Evolutionary conservation across 192 early-diverging fungal species (phyloP).

Genomic region (Spizellomyces sp.): DNA sequence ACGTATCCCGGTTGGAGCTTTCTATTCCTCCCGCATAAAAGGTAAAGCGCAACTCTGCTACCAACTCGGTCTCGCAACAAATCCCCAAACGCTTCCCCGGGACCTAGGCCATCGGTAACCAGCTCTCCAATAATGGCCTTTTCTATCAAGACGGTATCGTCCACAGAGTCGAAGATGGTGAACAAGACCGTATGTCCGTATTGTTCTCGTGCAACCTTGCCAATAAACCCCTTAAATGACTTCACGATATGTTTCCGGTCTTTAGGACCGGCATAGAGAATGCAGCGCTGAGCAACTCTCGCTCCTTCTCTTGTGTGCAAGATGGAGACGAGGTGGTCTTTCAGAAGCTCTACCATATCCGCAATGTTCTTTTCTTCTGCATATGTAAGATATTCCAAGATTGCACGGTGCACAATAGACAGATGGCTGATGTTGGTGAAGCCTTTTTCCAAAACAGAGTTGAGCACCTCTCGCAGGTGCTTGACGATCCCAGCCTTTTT

Average conservation of each 20-base stretch:
- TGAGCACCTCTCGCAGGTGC: constrained; percentile 69
- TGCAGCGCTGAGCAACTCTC: constrained; percentile 77
- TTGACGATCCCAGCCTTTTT: constrained; percentile 75
- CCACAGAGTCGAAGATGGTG: constrained; percentile 80
- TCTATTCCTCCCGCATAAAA: constrained; percentile 76
- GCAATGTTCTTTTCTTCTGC: constrained; percentile 63
- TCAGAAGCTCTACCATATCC: constrained; percentile 75
- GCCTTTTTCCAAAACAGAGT: constrained; percentile 80
- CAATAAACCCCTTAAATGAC: constrained; percentile 77
- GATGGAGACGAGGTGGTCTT: constrained; percentile 82
- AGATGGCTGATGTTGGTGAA: constrained; percentile 62
- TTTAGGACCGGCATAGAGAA: constrained; percentile 80
- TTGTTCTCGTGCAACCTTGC: constrained; percentile 84
- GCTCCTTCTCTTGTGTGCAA: constrained; percentile 93
- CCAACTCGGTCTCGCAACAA: constrained; percentile 76
- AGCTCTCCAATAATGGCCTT: constrained; percentile 72
- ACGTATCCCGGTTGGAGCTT: constrained; percentile 73
- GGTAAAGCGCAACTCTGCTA: constrained; percentile 77
- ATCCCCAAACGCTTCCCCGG: constrained; percentile 40
- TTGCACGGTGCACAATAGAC: constrained; percentile 82
- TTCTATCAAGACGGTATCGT: constrained; percentile 86
- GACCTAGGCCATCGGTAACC: constrained; percentile 43
- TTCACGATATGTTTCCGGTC: constrained; percentile 91
- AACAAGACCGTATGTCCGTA: constrained; percentile 87
- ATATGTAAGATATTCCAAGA: constrained; percentile 80